Base-by-base conservation (phyloP, 108 stramenopile species). In the Cyclotella kingstonii region DNA sequence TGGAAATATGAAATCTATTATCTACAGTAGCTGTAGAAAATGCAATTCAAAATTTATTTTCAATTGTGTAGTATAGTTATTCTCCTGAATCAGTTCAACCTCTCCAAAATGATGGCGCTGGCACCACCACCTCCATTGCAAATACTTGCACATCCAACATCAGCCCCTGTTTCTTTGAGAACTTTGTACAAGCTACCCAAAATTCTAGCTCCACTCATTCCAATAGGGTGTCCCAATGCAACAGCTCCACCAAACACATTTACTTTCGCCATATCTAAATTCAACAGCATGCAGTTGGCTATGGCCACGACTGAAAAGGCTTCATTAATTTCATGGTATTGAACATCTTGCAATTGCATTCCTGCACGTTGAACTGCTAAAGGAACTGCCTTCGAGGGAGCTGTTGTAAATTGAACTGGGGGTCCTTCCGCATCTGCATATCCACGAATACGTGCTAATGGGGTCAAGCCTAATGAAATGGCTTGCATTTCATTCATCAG, bases 111-210 rank as follows among this genome's bases (percentile, higher is more conserved):
- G 43, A 97, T 83, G 0, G 98, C 98, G 10, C 90, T 93, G 25
- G 98, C 98, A 0, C 98, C 98, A 48, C 97, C 98, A 25, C 98
- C 98, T 9, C 98, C 98, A 66, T 99, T 99, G 73, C 98, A 99
- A 46, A 99, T 99, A 23, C 88, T 89, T 14, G 98, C 98, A 60
- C 87, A 84, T 12, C 98, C 98, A 9, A 96, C 69, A 5, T 82
- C 78, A 11, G 86, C 93, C 39, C 95, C 96, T 19, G 84, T 89
- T 35, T 82, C 74, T 50, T 92, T 82, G 54, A 99, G 71, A 14
- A 91, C 95, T 34, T 70, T 69, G 54, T 85, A 81, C 31, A 99
- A 77, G 40, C 85, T 84, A 26, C 94, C 94, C 46, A 99, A 75
- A 59, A 99, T 98, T 29, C 98, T 66, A 15, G 95, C 90, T 2